phyloP scores from a whole-genome alignment of 2,329 filamentous ascomycete genomes.

The Aspergillus spinulosporus region DNA sequence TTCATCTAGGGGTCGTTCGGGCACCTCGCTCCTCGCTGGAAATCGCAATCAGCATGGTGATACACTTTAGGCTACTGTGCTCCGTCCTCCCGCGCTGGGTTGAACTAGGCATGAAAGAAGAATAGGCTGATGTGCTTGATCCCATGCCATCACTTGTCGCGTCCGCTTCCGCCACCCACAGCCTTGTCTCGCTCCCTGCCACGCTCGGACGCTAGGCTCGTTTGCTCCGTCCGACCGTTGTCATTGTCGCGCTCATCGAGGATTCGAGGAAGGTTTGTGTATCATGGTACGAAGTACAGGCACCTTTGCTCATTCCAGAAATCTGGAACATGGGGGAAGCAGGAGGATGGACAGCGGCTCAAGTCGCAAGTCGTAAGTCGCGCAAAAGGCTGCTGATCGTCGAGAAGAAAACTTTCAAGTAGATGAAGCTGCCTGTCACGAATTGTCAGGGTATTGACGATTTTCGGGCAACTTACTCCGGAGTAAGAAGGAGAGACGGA shows the following conservation, averaged over 20 bases:
- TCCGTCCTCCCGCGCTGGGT: slow-evolving; percentile 13
- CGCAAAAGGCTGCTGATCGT: not conserved
- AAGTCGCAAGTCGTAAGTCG: not conserved
- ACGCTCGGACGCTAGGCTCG: slow-evolving; percentile 16
- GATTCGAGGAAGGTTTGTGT: not conserved
- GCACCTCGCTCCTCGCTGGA: slow-evolving; percentile 1
- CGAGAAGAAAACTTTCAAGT: not conserved
- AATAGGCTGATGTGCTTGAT: slow-evolving; percentile 15
- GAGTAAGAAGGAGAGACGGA: slow-evolving; percentile 8
- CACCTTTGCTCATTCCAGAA: slow-evolving; percentile 3
- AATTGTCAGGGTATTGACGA: slow-evolving; percentile 4
- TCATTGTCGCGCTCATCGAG: slow-evolving; percentile 12
- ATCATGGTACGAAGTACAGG: not conserved
- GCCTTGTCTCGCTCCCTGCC: slow-evolving; percentile 3
- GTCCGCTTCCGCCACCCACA: slow-evolving; percentile 11
- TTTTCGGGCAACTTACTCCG: slow-evolving; percentile 4
- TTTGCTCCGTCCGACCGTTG: slow-evolving; percentile 17
- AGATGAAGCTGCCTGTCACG: slow-evolving; percentile 8
- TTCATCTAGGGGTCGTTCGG: not conserved
- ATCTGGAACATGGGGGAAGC: slow-evolving; percentile 1
- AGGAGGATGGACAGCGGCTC: slow-evolving; percentile 17
- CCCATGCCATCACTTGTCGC: slow-evolving; percentile 12
- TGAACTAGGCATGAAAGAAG: slow-evolving; percentile 16
- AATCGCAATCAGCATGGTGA: slow-evolving; percentile 9
- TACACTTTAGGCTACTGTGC: slow-evolving; percentile 17